Percentiles rank a stretch among this genome's conserved stretches.
Conservation (phyloP, 495 filamentous ascomycete species). For the Penicillium chermesinum region DNA sequence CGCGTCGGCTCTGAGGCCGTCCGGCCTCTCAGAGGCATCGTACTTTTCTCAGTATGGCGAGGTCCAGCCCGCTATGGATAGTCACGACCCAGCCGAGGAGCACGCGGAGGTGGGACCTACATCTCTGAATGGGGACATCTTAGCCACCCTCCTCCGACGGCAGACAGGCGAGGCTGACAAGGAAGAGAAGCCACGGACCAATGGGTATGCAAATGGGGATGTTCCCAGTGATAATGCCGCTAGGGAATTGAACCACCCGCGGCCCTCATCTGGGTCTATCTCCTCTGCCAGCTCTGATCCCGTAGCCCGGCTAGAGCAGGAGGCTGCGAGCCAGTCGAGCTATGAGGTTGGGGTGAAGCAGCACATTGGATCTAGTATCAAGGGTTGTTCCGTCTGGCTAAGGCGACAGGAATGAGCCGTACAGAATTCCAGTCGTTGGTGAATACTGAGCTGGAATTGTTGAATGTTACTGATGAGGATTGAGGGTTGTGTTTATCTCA, state of each 20-base stretch:
- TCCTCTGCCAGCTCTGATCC: constrained; percentile 53
- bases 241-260: constrained; percentile 36
- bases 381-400: constrained; percentile 82
- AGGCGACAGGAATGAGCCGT: constrained; percentile 72
- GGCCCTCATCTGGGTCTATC: constrained; percentile 42
- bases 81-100: constrained; percentile 71
- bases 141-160: constrained; percentile 34
- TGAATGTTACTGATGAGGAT: constrained; percentile 69
- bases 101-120: constrained; percentile 44
- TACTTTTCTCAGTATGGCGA: constrained; percentile 86
- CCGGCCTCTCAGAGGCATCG: constrained; percentile 29
- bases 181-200: constrained; percentile 15
- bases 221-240: constrained; percentile 18
- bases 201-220: constrained; percentile 20
- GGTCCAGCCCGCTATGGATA: constrained; percentile 89
- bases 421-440: constrained; percentile 80
- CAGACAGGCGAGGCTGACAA: constrained; percentile 20
- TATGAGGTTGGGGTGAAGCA: constrained; percentile 80
- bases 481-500: constrained; percentile 16
- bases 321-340: constrained; percentile 57
- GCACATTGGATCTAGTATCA: constrained; percentile 81
- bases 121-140: constrained; percentile 48
- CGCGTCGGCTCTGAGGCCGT: constrained; percentile 29
- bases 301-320: constrained; percentile 62
- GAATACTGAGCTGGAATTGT: constrained; percentile 69